These are phyloP conservation scores for Exophiala spinifera DNA, from an alignment of 2,329 filamentous ascomycete species.

Conservation along the genomic window DNA sequence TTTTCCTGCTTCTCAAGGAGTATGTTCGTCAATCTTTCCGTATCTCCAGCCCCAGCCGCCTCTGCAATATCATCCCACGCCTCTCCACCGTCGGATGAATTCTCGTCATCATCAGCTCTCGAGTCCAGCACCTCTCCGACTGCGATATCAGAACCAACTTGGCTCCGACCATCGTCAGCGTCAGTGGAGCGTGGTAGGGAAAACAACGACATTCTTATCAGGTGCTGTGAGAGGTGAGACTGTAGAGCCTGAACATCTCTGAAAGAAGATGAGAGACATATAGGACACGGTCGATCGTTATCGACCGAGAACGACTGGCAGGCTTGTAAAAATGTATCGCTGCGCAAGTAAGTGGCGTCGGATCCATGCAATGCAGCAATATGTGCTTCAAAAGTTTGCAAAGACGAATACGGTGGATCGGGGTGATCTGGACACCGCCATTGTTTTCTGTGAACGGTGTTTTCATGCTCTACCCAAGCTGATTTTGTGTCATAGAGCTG, in stretches of 20 bases:
- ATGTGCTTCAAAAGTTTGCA: conserved; percentile 1
- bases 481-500: background rate
- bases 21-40: too few relatives aligned
- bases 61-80: too few relatives aligned
- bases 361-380: background rate
- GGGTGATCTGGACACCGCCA: conserved; percentile 7
- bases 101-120: too few relatives aligned
- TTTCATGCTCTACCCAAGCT: conserved; percentile 7
- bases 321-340: background rate
- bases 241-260: background rate
- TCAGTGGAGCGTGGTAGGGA: conserved; percentile 10
- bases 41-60: too few relatives aligned
- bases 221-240: conserved; percentile 12
- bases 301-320: background rate
- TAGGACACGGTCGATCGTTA: conserved; percentile 5
- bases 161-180: conserved; percentile 6
- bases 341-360: background rate
- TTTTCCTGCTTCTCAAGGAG: too few relatives aligned
- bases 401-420: background rate
- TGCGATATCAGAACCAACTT: too few relatives aligned
- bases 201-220: conserved; percentile 12
- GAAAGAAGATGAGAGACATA: background rate
- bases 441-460: background rate
- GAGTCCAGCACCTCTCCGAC: too few relatives aligned
- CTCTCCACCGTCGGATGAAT: too few relatives aligned